Evolutionary conservation across 768 basidiomycete species (phyloP).

Genomic region (Xanthoconium stramineum): DNA sequence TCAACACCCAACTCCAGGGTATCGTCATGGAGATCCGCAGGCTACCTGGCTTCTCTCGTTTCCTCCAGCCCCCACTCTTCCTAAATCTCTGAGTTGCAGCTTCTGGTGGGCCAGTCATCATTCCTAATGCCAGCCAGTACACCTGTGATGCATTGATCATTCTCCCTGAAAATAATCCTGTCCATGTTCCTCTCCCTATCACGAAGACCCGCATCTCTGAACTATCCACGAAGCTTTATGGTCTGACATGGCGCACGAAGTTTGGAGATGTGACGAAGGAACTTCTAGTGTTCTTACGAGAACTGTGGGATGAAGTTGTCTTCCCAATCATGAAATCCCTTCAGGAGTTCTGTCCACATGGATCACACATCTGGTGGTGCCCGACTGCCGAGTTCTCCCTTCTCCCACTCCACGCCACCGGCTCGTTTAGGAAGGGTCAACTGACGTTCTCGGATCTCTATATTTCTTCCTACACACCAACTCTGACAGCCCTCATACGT

Average conservation of each 20-base stretch:
- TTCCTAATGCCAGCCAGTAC: conserved; percentile 30
- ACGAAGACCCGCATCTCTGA: neutral
- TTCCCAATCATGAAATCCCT: conserved; percentile 13
- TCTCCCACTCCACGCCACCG: conserved; percentile 3
- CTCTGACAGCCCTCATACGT: conserved; percentile 1
- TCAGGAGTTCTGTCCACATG: neutral
- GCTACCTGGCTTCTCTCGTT: no score
- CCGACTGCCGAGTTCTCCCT: conserved; percentile 9
- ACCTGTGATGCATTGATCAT: conserved; percentile 35
- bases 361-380: conserved; percentile 14
- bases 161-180: neutral
- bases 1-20: no score
- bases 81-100: no score
- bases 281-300: conserved; percentile 1
- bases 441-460: neutral
- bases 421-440: neutral
- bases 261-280: neutral
- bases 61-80: no score
- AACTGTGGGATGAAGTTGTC: conserved; percentile 20
- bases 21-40: no score
- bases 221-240: neutral
- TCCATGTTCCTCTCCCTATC: neutral
- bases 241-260: neutral
- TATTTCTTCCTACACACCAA: conserved; percentile 5
- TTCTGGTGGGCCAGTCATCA: conserved; percentile 27